These are phyloP conservation scores for Colletotrichum sp. DNA, from an alignment of 2,329 filamentous ascomycete species.

Conservation along the genomic window DNA sequence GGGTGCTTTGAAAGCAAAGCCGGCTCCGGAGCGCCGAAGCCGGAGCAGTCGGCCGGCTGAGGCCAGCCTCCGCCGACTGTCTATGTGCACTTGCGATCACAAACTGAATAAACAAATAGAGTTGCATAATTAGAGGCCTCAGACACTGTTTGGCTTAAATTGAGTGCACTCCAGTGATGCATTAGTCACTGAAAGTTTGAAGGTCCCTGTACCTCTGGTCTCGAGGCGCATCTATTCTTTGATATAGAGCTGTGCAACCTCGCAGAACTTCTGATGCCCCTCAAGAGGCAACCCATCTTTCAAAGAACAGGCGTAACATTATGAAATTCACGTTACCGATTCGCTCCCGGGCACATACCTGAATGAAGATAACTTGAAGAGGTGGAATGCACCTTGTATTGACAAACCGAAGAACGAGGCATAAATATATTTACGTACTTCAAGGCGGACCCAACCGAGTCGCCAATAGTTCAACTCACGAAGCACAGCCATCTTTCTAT, in stretches of 20 bases:
- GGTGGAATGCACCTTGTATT: not conserved
- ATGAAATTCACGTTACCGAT: accelerated
- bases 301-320: not conserved
- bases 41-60: not conserved
- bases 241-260: not conserved
- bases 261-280: not conserved
- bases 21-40: not conserved
- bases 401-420: not conserved
- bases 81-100: not conserved
- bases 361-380: not conserved
- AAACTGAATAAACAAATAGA: not conserved
- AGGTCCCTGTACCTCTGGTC: not conserved
- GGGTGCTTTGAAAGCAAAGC: not conserved
- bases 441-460: accelerated
- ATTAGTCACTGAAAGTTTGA: not conserved
- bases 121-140: not conserved
- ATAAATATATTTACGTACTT: not conserved
- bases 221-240: not conserved
- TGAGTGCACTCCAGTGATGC: not conserved
- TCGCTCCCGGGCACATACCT: not conserved
- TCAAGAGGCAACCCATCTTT: not conserved
- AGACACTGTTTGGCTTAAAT: not conserved
- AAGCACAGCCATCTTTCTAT: not conserved
- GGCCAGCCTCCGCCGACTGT: not conserved
- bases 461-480: not conserved